Percentiles rank a stretch among this genome's conserved stretches.
Conservation (phyloP, 345 rosid genomes). For the Bruguiera parviflora region DNA sequence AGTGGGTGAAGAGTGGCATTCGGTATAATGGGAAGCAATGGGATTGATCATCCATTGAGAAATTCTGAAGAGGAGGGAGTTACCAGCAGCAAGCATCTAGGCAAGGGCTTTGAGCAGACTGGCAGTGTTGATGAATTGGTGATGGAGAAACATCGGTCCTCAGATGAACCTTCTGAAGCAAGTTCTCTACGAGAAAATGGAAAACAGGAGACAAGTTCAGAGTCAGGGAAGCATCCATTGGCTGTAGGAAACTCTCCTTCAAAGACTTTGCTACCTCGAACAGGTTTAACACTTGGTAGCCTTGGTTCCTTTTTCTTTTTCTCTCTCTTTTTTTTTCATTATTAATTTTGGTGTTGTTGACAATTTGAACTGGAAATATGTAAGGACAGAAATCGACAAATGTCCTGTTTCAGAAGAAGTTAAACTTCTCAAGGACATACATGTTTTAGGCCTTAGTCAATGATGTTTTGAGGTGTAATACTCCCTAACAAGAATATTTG, state of each 20-base stretch:
- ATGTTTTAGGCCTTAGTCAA: too few species aligned
- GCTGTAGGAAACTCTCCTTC: constrained; percentile 28
- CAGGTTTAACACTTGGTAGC: constrained; percentile 41
- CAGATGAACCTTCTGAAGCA: constrained; percentile 21
- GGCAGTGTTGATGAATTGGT: constrained; percentile 16
- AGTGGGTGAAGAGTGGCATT: constrained; percentile 12
- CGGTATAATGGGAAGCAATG: constrained; percentile 53
- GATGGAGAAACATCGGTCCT: constrained; percentile 20
- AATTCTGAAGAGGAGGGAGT: constrained; percentile 29
- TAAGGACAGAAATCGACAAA: too few species aligned
- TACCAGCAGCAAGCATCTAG: constrained; percentile 25
- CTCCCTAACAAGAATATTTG: too few species aligned
- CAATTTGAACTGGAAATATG: too few species aligned
- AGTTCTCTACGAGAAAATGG: constrained; percentile 16
- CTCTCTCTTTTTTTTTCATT: too few species aligned
- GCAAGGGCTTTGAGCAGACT: constrained; percentile 18
- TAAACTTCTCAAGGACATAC: too few species aligned
- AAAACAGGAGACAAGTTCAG: constrained; percentile 30
- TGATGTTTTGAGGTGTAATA: too few species aligned
- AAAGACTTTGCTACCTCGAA: constrained; percentile 21
- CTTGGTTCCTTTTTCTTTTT: neutral
- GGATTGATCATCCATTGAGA: constrained; percentile 44
- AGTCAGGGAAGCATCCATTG: constrained; percentile 24
- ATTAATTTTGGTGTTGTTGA: too few species aligned
- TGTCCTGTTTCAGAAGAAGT: too few species aligned